Evolutionary conservation across 192 early-diverging fungal genomes (phyloP), one percentile per base, ranked within the genome.

Genomic region (Chytriomyces sp.): DNA sequence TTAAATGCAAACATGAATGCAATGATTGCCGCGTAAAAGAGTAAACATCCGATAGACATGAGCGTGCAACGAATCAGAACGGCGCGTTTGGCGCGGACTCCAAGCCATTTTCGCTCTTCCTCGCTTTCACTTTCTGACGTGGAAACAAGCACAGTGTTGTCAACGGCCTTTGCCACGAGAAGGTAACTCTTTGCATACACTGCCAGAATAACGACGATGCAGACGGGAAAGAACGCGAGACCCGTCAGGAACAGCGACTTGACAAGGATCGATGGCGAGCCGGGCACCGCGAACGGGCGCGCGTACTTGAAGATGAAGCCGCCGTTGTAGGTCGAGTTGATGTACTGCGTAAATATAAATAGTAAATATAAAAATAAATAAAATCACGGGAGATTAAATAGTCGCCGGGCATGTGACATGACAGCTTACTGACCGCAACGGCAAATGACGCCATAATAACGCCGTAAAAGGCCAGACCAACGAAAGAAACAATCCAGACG

Each of bases 251-350:
- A 67, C 43, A 45, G 44, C 18, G 7, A 7, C 65, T n/a, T 26
- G 65, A 67, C 43, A 45, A 28, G 35, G 6, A 10, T 1, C 13
- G 43, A 45, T 45, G 43, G 24, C 11, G 43, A 46, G 11, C 65
- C 65, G 5, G 65, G 65, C 65, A 67, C 46, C 5, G 65, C 65
- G 16, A 67, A 67, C 35, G 65, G 65, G 0, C 65, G 65, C 1
- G 43, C 43, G 47, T 45, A 67, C 13, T 67, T 28, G 44, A 67
- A 67, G 45, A 46, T 67, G 35, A 67, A 45, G 26, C 65, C 65
- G 45, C 35, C 18, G 20, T 35, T 35, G 4, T 20, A 28, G 62
- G 9, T 20, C 5, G 62, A 64, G 18, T 64, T 64, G 62, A 26
- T 6, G 11, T 16, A 20, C 62, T 64, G 61, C 28, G 8, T 13